Percentiles rank a stretch among this genome's conserved stretches.
These are phyloP conservation scores for Leptomonas pyrrhocoris DNA, from an alignment of 208 protist species.

Conservation along the genomic window DNA sequence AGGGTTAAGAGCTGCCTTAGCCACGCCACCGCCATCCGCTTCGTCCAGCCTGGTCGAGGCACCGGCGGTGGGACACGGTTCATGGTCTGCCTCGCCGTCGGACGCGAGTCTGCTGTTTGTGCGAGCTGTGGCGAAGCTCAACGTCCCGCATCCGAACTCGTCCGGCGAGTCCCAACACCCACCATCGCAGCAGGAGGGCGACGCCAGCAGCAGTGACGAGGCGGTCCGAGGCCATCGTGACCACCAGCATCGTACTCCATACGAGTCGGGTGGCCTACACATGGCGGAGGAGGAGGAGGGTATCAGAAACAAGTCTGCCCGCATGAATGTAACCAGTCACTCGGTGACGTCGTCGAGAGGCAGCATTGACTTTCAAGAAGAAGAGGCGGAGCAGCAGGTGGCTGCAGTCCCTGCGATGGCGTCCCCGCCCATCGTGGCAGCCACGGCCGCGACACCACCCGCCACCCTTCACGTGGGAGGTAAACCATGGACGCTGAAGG, in stretches of 20 bases:
- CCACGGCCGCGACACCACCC: not conserved
- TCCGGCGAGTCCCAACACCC: not conserved
- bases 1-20: not conserved
- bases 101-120: conserved; percentile 23
- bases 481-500: conserved; percentile 1
- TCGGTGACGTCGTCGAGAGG: conserved; percentile 6
- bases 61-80: not conserved
- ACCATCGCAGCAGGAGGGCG: not conserved
- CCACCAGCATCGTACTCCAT: not conserved
- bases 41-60: not conserved
- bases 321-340: not conserved
- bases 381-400: not conserved
- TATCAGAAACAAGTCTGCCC: not conserved
- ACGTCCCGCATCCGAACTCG: not conserved
- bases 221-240: not conserved
- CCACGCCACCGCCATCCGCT: not conserved
- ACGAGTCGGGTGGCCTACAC: not conserved
- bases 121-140: conserved; percentile 15
- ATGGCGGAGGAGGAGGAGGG: too few relatives aligned
- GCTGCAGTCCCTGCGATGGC: not conserved
- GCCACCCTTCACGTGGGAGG: not conserved
- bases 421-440: not conserved
- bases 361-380: conserved; percentile 21
- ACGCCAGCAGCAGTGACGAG: not conserved
- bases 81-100: not conserved